Base-by-base conservation (phyloP, 768 basidiomycete genomes). In the Coprinellus aureogranulatus region DNA sequence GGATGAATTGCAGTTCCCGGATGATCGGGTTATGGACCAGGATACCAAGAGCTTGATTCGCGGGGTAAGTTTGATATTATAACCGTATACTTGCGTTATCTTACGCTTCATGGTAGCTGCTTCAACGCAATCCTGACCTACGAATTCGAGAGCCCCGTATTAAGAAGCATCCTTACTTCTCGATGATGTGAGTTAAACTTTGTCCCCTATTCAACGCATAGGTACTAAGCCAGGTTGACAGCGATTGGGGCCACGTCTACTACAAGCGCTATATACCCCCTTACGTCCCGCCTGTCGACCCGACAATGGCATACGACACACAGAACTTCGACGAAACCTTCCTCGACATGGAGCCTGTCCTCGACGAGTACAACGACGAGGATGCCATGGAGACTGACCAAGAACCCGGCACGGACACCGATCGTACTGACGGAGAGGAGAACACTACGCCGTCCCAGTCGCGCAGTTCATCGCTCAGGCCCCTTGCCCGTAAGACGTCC, bases 321-420 rank as follows among this genome's bases (percentile, higher is more conserved):
- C 92, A 92, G 71, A 98, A 98, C 74, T 99, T 98, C 71, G 96
- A 98, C 71, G 92, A 95, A 61, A 88, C 92, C 40, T 98, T 97
- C 85, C 81, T 98, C 58, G 91, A 91, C 68, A 96, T 98, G 91
- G 88, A 90, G 62, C 92, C 94, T 23, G 87, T 91, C 48, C 85
- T 98, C 60, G 90, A 94, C 61, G 89, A 90, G 52, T 81, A 63
- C 40, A 56, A 79, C 59, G 80, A 83, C 64, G 88, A 87, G 48
- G n/a, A n/a, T n/a, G 79, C 81, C 61, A 78, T 77, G 54, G 87
- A 89, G 66, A 89, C 87, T 25, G 89, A 89, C 67, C 83, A 83
- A 63, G 86, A 88, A 59, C 83, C 81, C 23, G 81, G 85, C 20
- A 89, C 87, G 0, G 89, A 90, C 62, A 78, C 80, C 8, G 89